Percentiles rank a stretch among this genome's conserved stretches.
Conservation (phyloP, 345 rosid genomes). For the Rhizophora mangle region DNA sequence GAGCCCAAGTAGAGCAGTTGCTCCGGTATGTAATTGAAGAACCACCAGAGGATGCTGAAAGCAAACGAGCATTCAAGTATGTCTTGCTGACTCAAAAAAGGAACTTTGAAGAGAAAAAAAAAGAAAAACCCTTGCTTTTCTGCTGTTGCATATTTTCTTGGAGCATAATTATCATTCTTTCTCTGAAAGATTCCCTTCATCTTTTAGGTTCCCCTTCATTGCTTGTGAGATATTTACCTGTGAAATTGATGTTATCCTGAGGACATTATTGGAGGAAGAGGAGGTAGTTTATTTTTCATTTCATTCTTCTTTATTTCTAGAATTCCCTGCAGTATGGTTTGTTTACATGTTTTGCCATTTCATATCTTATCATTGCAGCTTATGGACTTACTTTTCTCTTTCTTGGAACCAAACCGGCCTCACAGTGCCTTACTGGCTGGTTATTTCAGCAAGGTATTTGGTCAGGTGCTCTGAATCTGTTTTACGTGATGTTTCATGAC, state of each 20-base stretch:
- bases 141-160: neutral
- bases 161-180: neutral
- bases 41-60: conserved; percentile 79
- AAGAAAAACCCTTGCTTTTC: neutral
- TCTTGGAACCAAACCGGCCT: conserved; percentile 79
- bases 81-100: conserved; percentile 13
- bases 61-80: conserved; percentile 84
- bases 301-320: neutral
- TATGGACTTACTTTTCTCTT: conserved; percentile 90
- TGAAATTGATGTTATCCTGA: conserved; percentile 95
- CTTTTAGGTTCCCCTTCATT: conserved; percentile 82
- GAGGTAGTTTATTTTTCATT: conserved; percentile 46
- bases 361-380: conserved; percentile 49
- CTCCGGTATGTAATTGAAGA: conserved; percentile 78
- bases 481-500: neutral
- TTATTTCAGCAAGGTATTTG: conserved; percentile 90
- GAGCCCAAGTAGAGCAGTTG: conserved; percentile 89
- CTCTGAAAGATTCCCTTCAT: conserved; percentile 18
- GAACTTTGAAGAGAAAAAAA: neutral
- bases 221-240: conserved; percentile 97
- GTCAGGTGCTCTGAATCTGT: conserved; percentile 1
- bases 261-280: conserved; percentile 90
- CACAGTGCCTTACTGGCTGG: conserved; percentile 94
- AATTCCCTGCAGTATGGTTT: neutral
- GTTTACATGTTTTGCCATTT: conserved; percentile 14